Conservation (phyloP, 306 rosid genomes). For the Bauhinia variegata region DNA sequence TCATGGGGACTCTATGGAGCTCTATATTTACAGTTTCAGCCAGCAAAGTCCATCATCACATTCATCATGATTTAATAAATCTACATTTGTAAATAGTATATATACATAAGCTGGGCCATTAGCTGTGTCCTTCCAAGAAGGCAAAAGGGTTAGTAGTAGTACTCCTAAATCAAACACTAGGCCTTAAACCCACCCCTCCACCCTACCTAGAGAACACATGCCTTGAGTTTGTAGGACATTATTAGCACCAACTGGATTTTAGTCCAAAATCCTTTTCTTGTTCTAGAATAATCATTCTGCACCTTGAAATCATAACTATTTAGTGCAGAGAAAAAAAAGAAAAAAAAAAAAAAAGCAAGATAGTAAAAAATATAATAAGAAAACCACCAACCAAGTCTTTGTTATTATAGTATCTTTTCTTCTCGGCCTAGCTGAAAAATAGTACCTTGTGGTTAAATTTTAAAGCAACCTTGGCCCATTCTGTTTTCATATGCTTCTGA, state of each 20-base stretch:
- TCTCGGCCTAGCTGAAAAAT: constrained; percentile 9
- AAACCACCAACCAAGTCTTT: constrained; percentile 2
- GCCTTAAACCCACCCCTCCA: background rate
- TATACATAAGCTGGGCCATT: constrained; percentile 36
- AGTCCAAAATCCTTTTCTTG: constrained; percentile 5
- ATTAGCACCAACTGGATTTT: background rate
- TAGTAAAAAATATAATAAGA: background rate
- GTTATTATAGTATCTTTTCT: too few relatives aligned
- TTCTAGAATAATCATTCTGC: background rate
- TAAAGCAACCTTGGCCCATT: constrained; percentile 45
- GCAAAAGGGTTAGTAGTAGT: constrained; percentile 37
- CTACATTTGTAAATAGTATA: constrained; percentile 25
- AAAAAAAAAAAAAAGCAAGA: too few relatives aligned
- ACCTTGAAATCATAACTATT: background rate
- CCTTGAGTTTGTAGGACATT: background rate
- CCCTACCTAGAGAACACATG: background rate
- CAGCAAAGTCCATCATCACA: constrained; percentile 29
- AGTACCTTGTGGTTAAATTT: constrained; percentile 38
- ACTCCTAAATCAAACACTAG: constrained; percentile 28
- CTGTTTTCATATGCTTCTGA: constrained; percentile 46
- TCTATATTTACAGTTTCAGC: constrained; percentile 35
- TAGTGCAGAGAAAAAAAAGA: background rate
- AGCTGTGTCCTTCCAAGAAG: constrained; percentile 40
- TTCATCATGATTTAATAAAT: background rate
- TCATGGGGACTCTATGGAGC: constrained; percentile 11